Evolutionary conservation across 2,329 filamentous ascomycete genomes (phyloP), one percentile per base, ranked within the genome.

Genomic region (Colletotrichum echinochloae): DNA sequence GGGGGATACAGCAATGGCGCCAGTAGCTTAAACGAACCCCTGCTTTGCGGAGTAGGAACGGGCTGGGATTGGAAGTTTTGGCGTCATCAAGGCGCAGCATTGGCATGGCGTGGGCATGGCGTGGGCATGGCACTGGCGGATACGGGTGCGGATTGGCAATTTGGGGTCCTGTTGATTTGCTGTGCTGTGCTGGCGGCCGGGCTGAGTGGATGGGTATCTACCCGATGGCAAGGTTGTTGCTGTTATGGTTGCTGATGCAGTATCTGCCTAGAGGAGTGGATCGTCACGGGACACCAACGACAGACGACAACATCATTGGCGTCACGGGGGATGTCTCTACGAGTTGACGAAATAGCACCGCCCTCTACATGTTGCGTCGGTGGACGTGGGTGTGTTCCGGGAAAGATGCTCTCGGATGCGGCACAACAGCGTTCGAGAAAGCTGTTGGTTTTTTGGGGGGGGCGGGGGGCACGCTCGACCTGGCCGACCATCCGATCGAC

Each of bases 401-500:
- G 6, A 5, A 67, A 63, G 59, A 57, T 63, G 57, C 33, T 18
- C 39, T 56, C 39, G 65, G 49, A 55, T 55, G 65, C 23, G 41
- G 49, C 18, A 44, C 26, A 41, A 56, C 39, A 11, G 30, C 20
- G n/a, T 23, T n/a, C 44, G 35, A 41, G 20, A 46, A 33, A n/a
- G 26, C n/a, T 20, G 26, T 59, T 30, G 28, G 5, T n/a, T 23
- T n/a, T n/a, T n/a, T n/a, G n/a, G n/a, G n/a, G n/a, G n/a, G n/a
- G n/a, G n/a, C n/a, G n/a, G 23, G 28, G 18, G 3, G 16, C 18
- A n/a, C 8, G 18, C 51, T 55, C n/a, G 51, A 30, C 16, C 46
- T 35, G 57, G 33, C 33, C 65, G 65, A 62, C 49, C 54, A 20
- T 26, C 39, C 57, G 57, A 35, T 61, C 30, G 65, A 41, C 65